phyloP scores from a whole-genome alignment of 306 rosid genomes.

The Gastrolobium villosum region DNA sequence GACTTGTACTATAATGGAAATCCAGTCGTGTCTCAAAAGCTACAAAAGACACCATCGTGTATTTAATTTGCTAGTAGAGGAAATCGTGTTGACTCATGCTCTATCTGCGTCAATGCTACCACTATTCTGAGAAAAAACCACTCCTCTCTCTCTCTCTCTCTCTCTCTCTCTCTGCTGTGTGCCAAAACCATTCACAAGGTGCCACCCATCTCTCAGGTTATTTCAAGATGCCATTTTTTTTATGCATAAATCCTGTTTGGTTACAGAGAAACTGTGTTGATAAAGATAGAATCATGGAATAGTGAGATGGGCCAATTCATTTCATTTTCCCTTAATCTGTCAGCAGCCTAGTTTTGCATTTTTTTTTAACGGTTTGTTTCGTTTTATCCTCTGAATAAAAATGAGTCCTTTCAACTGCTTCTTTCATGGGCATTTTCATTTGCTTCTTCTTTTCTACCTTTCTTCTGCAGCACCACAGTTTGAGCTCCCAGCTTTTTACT shows the following conservation, averaged over 20 bases:
- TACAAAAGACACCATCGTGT: conserved; percentile 74
- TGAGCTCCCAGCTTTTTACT: conserved; percentile 23
- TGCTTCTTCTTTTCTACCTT: conserved; percentile 22
- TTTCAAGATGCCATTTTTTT: conserved; percentile 41
- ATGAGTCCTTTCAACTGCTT: conserved; percentile 35
- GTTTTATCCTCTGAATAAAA: conserved; percentile 8
- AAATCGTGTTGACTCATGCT: conserved; percentile 72
- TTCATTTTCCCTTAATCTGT: conserved; percentile 26
- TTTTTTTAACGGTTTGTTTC: conserved; percentile 24
- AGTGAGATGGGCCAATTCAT: conserved; percentile 14
- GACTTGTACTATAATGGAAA: conserved; percentile 52
- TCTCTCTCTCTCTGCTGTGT: conserved; percentile 46
- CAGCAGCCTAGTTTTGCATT: conserved; percentile 4
- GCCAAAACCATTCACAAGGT: conserved; percentile 48
- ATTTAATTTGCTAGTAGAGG: conserved; percentile 54
- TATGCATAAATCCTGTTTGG: conserved; percentile 51
- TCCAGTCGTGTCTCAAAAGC: conserved; percentile 56
- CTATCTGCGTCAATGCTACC: conserved; percentile 61
- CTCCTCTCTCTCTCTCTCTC: conserved; percentile 36
- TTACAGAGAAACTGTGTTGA: conserved; percentile 52
- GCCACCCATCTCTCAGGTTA: conserved; percentile 46
- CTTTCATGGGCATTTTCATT: conserved; percentile 25
- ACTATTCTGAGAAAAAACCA: conserved; percentile 34
- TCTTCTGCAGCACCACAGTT: conserved; percentile 15
- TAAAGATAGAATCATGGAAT: conserved; percentile 43